Base-by-base conservation (phyloP, 495 filamentous ascomycete genomes). In the Aspergillus asperescens region DNA sequence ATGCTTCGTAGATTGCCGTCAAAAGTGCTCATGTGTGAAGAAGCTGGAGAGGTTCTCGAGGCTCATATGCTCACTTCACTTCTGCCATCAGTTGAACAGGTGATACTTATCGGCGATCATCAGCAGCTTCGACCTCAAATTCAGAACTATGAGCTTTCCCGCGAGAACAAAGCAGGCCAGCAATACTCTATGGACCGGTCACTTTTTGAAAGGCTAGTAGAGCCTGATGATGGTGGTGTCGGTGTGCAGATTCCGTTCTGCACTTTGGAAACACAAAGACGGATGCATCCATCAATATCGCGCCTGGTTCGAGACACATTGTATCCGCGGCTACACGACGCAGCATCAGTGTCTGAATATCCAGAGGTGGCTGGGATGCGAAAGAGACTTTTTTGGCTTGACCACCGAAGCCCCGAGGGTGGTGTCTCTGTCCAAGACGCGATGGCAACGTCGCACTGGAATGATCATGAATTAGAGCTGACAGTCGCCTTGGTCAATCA, bases 91-190 rank as follows among this genome's bases (percentile, higher is more conserved):
- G 64, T 90, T 4, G 80, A 92, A 58, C 88, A 92, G 55, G 67
- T 73, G 24, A 88, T 91, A 52, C 74, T 84, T 13, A 90, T 93
- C 52, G 87, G 88, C 0, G 88, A 93, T 60, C 87, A 91, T 57
- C 69, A 73, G 5, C 86, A 93, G 54, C 74, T 92, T 7, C 77
- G 84, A 5, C 88, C 88, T 3, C 78, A 82, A 48, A 79, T 88
- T 29, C 71, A 82, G 12, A 87, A 84, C 51, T 85, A 83, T 55
- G 73, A 81, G 0, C 68, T 89, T 3, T 77, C 76, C 12, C 68
- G 69, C n/a, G 83, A 87, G 41, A 86, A 76, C 54, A 61, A 60
- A 0, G 56, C 58, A 34, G 61, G 52, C 9, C 84, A 84, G 9
- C 66, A 74, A 42, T 88, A 84, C 54, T 76, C 77, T 1, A 61